Percentiles rank a stretch among this genome's conserved stretches.
Evolutionary conservation across 1,284 basidiomycete genomes (phyloP).

Genomic region (Ceratobasidium sp.): DNA sequence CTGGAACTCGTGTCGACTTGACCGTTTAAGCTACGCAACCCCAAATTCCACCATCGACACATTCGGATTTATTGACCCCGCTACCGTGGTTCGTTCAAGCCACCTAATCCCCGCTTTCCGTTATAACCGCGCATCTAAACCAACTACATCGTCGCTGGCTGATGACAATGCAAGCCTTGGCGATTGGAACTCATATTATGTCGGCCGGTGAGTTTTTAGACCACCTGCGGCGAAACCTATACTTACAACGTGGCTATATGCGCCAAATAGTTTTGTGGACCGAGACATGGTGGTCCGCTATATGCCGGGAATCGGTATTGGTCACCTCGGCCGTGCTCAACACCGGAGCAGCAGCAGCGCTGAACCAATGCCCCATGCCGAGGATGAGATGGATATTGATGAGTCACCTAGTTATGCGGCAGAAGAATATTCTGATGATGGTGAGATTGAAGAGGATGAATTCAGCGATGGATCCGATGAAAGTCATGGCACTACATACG

Average conservation of each 20-base stretch:
- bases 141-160: background rate
- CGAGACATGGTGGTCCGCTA: conserved; percentile 54
- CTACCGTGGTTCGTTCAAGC: background rate
- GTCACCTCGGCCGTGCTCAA: conserved; percentile 46
- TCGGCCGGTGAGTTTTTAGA: conserved; percentile 50
- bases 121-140: background rate
- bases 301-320: conserved; percentile 51
- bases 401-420: no score
- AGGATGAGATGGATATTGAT: background rate
- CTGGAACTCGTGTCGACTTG: background rate
- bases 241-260: background rate
- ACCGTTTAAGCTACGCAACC: background rate
- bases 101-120: conserved; percentile 36
- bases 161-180: conserved; percentile 25
- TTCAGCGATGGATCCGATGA: no score
- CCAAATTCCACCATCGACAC: background rate
- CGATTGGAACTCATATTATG: conserved; percentile 51
- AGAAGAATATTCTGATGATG: no score
- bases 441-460: no score
- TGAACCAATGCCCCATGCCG: no score
- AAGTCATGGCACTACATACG: no score
- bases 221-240: background rate
- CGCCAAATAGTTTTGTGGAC: conserved; percentile 51
- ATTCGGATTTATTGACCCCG: conserved; percentile 46
- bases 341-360: background rate